Base-by-base conservation (phyloP, 306 rosid genomes). In the Malus domestica region DNA sequence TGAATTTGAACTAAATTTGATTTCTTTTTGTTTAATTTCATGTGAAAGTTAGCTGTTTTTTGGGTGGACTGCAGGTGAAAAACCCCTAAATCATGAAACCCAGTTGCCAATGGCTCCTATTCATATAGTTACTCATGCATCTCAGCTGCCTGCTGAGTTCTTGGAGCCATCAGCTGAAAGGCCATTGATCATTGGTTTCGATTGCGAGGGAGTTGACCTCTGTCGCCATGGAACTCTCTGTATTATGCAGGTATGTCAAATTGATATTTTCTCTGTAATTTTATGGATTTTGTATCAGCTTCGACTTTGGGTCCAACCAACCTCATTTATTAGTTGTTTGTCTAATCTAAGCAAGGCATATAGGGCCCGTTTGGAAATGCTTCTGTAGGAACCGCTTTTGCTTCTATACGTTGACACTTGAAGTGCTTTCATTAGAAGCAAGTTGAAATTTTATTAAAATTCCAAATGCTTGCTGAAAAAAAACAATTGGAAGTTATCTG, bases 121-220 rank as follows among this genome's bases (percentile, higher is more conserved):
- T 61, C 85, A 87, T 54, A 33, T 93, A 44, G 97, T 93, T 60
- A 91, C 98, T 10, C 57, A 46, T 44, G 90, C 93, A 54, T 91
- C 90, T 69, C 93, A 93, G 76, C 98, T 93, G 71, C 98, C 98
- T 8, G 79, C 76, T 6, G 92, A 87, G n/a, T 93, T 93, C 80
- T 77, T 93, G 55, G 86, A 91, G 44, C 98, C 98, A 19, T 91
- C 92, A 8, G 82, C 93, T 32, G 87, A 84, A 25, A 68, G 74
- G 71, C 70, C 75, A 57, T 60, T 91, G 16, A 87, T 91, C 35
- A 82, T 93, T 66, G 98, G 98, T 65, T 93, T 93, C 74, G 98
- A 93, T 74, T 93, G 98, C 68, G 98, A 93, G 87, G 97, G 97
- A 11, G 98, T 84, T 72, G 93, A 91, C 86, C 87, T 93, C 38